A percentile compares a stretch with the other conserved stretches of the same genome.
Evolutionary conservation across 225 moss, liverwort and hornwort species (phyloP).

Genomic region (Asterella californica): DNA sequence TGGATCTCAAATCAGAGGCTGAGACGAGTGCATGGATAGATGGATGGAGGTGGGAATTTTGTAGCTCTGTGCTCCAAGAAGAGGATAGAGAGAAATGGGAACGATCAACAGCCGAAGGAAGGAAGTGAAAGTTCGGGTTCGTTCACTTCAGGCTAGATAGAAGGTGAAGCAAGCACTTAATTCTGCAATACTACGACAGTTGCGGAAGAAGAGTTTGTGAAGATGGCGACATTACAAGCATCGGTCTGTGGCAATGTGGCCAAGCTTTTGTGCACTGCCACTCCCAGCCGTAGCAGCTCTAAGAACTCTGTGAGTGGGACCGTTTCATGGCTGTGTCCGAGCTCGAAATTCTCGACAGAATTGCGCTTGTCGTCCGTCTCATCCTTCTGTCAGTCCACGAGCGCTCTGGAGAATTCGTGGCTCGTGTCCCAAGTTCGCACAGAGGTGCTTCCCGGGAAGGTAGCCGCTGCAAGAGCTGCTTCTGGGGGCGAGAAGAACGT

Average conservation of each 20-base stretch:
- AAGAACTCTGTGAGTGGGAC: not conserved
- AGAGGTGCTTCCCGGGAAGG: not conserved
- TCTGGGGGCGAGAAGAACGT: slow-evolving; percentile 62
- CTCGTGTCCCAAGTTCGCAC: slow-evolving; percentile 14
- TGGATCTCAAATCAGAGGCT: not conserved
- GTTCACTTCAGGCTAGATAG: too few species aligned
- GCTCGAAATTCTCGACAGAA: slow-evolving; percentile 4
- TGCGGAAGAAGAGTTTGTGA: not conserved
- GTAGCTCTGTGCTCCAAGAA: not conserved
- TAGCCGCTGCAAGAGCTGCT: slow-evolving; percentile 26
- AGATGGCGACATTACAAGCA: slow-evolving; percentile 7
- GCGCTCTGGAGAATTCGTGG: slow-evolving; percentile 18
- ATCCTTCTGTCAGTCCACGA: slow-evolving; percentile 14
- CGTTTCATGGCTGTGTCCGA: slow-evolving; percentile 10
- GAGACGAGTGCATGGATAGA: not conserved
- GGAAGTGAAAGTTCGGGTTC: too few species aligned
- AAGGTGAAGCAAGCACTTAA: not conserved
- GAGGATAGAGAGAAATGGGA: not conserved
- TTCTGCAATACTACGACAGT: not conserved
- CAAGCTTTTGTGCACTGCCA: not conserved
- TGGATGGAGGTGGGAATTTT: not conserved
- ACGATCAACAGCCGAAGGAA: too few species aligned
- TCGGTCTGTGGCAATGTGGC: not conserved
- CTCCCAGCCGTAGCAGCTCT: not conserved
- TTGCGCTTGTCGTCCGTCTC: slow-evolving; percentile 15